A percentile compares a stretch with the other conserved stretches of the same genome.
Evolutionary conservation across 2,329 filamentous ascomycete species (phyloP).

Genomic region (Aspergillus nomiae): DNA sequence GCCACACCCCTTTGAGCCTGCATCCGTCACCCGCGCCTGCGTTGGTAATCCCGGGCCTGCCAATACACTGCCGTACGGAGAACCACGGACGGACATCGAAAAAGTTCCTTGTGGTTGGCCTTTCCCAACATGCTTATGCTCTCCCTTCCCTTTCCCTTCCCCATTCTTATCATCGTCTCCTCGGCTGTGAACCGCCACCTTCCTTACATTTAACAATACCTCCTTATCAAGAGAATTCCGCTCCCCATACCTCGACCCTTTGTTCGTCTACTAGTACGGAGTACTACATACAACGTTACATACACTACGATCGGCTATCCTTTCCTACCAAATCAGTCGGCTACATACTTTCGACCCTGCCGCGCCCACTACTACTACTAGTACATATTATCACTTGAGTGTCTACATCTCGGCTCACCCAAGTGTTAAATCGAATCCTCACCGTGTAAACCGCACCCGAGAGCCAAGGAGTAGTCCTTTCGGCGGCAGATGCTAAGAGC

Average conservation of each 20-base stretch:
- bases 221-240: neutral
- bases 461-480: neutral
- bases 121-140: neutral
- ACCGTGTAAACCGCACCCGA: neutral
- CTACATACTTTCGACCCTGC: neutral
- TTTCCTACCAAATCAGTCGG: neutral
- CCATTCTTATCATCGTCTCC: constrained; percentile 1
- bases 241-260: neutral
- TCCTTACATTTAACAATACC: neutral
- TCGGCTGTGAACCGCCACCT: neutral
- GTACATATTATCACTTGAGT: neutral
- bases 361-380: neutral
- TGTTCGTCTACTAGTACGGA: neutral
- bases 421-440: neutral
- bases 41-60: neutral
- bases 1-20: constrained; percentile 16
- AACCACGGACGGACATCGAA: neutral
- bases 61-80: constrained; percentile 9
- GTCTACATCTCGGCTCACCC: neutral
- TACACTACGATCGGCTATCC: neutral
- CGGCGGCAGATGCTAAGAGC: constrained; percentile 33
- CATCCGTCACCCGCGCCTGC: constrained; percentile 11
- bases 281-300: neutral
- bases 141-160: constrained; percentile 2
- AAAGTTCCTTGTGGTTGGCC: constrained; percentile 5